Evolutionary conservation across 2,329 filamentous ascomycete species (phyloP), one percentile per base, ranked within the genome.

Genomic region (Beauveria rudraprayagi): DNA sequence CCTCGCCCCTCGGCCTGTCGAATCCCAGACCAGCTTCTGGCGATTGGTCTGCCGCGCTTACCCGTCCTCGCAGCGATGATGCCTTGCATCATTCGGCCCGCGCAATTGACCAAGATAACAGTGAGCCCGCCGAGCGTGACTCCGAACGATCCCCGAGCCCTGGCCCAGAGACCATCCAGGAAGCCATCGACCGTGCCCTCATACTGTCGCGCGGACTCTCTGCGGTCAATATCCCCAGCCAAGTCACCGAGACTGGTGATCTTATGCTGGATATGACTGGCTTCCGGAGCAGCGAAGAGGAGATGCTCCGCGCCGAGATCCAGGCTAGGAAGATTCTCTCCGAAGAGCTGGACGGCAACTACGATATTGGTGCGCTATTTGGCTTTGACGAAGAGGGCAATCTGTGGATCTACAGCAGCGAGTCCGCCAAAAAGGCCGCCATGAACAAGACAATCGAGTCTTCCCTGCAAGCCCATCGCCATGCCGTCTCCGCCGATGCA

Each of bases 341-440:
- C 0, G 92, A 99, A 70, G 93, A 97, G 74, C 77, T 97, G 16
- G 90, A 96, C 68, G 94, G 92, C 24, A 92, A 93, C 70, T 97
- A 97, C 72, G 94, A 99, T 71, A 96, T 99, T 67, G 94, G 94
- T 6, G 89, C 93, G 2, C 80, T 99, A 34, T 96, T 99, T 67
- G 94, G 92, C 14, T 93, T 94, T 50, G 94, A 99, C 70, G 92
- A 96, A 70, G 86, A 94, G 63, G 94, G 94, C 7, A 99, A 99
- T 69, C 80, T 99, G n/a, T 97, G 94, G 93, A 97, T 99, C 66
- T 99, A 99, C 77, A 94, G 92, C 75, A 97, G 92, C 68, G 92
- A 97, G 73, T 92, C 96, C 70, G 92, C 94, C 26, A 97, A 97
- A 70, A 89, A 94, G 68, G 89, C 90, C 7, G 93, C 93, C 37